Evolutionary conservation across 495 filamentous ascomycete species (phyloP), one percentile per base, ranked within the genome.

Genomic region (Apodospora peruviana): DNA sequence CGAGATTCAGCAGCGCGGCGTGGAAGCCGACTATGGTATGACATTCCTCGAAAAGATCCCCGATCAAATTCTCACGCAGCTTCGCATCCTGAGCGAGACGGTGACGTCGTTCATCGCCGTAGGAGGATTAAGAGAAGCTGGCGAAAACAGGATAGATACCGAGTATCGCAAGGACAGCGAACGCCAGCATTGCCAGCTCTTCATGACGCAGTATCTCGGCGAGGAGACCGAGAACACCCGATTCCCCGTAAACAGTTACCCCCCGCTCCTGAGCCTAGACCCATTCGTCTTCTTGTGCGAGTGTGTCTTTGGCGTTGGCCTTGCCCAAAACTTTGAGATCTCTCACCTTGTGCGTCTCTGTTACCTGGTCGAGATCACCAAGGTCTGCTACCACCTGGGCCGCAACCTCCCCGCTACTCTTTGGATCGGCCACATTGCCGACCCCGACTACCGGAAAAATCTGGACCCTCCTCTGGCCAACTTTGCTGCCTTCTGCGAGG

Each of bases 81-180:
- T 98, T n/a, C 87, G 90, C 47, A 84, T 99, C 18, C 71, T 95
- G 43, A 83, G 89, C 2, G 94, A 96, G 68, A 95, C 90, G 10
- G 83, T 88, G 10, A 78, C 84, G 14, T 88, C 91, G 1, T 96
- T 90, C 62, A 81, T 88, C 37, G 79, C 88, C 5, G 75, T 95
- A 50, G 89, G 88, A 2, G 82, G 81, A 12, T 67, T 89, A 22
- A 74, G 80, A 25, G 73, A 77, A 20, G 61, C 63, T 2, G 80
- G 79, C 0, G 64, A 76, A 0, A 86, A 85, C 61, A 78, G 65
- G 36, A 79, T 85, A 16, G 74, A 79, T 25, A 68, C 69, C 21
- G 88, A 95, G 58, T 88, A 87, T 59, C 74, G 79, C 25, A 70
- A 80, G 18, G 83, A 84, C 55, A 82, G 86, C 52, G 76, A 83